Base-by-base conservation (phyloP, 768 basidiomycete genomes). In the Rossbeevera mucosa region DNA sequence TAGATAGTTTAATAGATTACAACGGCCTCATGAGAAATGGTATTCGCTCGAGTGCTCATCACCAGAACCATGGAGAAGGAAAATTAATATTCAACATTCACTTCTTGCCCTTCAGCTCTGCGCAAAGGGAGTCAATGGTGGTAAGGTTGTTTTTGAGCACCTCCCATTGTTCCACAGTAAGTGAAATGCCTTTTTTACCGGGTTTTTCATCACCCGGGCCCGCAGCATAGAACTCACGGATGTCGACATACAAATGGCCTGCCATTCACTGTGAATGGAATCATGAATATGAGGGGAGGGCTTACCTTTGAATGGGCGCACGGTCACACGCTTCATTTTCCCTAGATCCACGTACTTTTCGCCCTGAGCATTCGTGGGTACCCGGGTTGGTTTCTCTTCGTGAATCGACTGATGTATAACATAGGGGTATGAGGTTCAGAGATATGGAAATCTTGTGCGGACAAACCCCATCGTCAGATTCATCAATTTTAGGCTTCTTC, bases 131-230 rank as follows among this genome's bases (percentile, higher is more conserved):
- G 61, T 88, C 85, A 48, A 90, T 76, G n/a, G 62, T 66, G 9
- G 60, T 58, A 1, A 67, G 56, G 33, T 70, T 67, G 14, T 64
- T 64, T 62, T 79, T 84, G 48, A 90, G 69, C 11, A 64, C 59
- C 42, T 82, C 70, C 86, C 86, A 87, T 80, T 87, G 87, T 18
- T 90, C 88, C 3, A 71, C 44, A 13, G 71, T 66, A 24, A 92
- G 72, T 0, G 85, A 78, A 47, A 91, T 86, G 8, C 88, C 90
- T 60, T 91, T 92, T 68, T 89, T 91, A 0, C 88, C 87, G 0
- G 90, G 89, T 55, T 85, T 88, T 57, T 80, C 76, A 4, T 83
- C 81, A 5, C 83, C 81, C 33, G n/a, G 2, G 1, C 78, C 71
- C 20, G 69, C 64, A 48, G 67, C 74, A 49, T 86, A 92, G 59